phyloP scores from a whole-genome alignment of 495 filamentous ascomycete species.

The Penicillium flavigenum region DNA sequence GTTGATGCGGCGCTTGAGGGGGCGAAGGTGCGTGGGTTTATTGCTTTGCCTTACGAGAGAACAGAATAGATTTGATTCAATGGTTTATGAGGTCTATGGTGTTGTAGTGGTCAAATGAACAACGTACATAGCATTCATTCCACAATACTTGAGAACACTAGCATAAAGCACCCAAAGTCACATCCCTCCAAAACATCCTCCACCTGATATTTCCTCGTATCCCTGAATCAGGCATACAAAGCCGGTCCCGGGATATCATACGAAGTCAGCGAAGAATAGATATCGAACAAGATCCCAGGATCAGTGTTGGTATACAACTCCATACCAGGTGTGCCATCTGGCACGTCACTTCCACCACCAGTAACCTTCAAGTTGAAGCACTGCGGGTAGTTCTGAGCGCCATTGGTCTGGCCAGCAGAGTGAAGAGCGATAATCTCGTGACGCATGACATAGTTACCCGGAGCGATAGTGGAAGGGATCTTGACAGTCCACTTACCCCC shows the following conservation, averaged over 20 bases:
- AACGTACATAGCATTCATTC: not conserved
- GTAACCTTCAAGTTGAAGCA: constrained; percentile 72
- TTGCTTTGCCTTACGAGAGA: constrained; percentile 39
- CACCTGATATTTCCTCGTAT: no score
- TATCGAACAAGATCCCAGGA: constrained; percentile 60
- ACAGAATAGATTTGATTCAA: constrained; percentile 8
- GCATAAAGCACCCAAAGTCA: not conserved
- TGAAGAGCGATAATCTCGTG: constrained; percentile 78
- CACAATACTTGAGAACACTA: not conserved
- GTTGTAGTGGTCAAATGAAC: not conserved
- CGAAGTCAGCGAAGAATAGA: constrained; percentile 48
- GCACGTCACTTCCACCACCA: constrained; percentile 55
- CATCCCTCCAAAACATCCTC: not conserved
- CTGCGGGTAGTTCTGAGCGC: constrained; percentile 73
- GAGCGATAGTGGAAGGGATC: constrained; percentile 59
- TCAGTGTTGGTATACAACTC: constrained; percentile 58
- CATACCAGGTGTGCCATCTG: constrained; percentile 56
- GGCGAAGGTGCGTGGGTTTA: constrained; percentile 42
- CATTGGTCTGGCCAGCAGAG: constrained; percentile 50
- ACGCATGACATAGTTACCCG: constrained; percentile 73
- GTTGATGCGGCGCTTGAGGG: constrained; percentile 26
- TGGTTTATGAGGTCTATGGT: not conserved
- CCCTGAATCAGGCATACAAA: constrained; percentile 25
- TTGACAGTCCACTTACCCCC: constrained; percentile 63
- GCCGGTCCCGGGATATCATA: constrained; percentile 56